Evolutionary conservation across 768 basidiomycete genomes (phyloP), one percentile per base, ranked within the genome.

Genomic region (Boletus rubropictus): DNA sequence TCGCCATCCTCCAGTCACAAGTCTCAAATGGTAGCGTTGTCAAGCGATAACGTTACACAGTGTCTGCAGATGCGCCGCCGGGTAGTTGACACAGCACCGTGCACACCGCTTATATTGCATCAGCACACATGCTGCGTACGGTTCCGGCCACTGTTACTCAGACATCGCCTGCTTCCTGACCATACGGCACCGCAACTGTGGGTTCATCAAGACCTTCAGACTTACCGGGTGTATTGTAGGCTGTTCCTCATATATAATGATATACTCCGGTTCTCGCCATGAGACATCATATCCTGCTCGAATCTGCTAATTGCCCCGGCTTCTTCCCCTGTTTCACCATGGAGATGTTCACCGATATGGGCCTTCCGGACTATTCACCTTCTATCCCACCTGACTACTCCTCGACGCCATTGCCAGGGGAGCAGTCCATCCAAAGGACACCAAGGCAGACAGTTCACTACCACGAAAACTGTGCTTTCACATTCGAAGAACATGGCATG

Each of bases 351-450:
- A 39, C 49, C 8, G 38, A 44, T 27, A 44, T 50, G 45, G 52
- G 46, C 22, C 52, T 81, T 27, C 80, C 84, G 17, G 60, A 59
- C 6, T 86, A 86, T 58, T 72, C 79, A 0, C 71, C 77, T 2
- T 75, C 81, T 6, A 63, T 65, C 2, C 76, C 77, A 22, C 84
- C 84, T 1, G 59, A 66, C 7, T 87, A 86, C 57, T 80, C 84
- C 39, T 72, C 61, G 29, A 73, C 74, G 22, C 81, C 78, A 28
- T 60, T 70, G 4, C 67, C 63, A 3, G 78, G 74, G 22, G 84
- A 86, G 54, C 67, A 69, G 44, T 69, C 69, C 15, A 73, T 86
- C 7, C 74, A 79, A 34, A 71, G 70, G 36, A 76, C 79, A 0
- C 77, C 65, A 21, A 51, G 28, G 15, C 45, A 44, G n/a, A 21